Evolutionary conservation across 495 filamentous ascomycete genomes (phyloP), one percentile per base, ranked within the genome.

Genomic region (Penicillium bovifimosum): DNA sequence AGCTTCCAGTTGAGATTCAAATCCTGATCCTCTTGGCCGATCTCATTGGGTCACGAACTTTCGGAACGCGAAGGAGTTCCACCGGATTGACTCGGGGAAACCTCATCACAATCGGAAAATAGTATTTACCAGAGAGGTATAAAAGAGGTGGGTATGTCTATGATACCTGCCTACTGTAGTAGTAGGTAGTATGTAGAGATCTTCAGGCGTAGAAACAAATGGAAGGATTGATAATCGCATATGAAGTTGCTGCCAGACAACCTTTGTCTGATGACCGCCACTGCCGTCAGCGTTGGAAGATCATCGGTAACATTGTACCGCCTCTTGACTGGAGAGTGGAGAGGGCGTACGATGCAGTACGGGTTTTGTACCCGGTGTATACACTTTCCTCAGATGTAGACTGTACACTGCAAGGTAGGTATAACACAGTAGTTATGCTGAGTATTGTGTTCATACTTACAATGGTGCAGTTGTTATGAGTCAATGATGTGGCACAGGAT

Each of bases 201-300:
- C 16, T 7, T 39, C 26, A 9, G 35, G 20, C 8, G 28, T 60
- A 54, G 60, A 63, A 63, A 53, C 57, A 14, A 20, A 60, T 63
- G 52, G 60, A 60, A 62, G 26, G 26, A 62, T 60, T 58, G 51
- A 58, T 61, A 58, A 60, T 60, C 43, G 7, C 29, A 47, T 34
- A 32, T 18, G 26, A 20, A 45, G 35, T 44, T 40, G 18, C 46
- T 48, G 26, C 46, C 29, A 14, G 46, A 17, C 35, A 31, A 32
- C 51, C 55, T 52, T 42, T 43, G 55, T 59, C 42, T 17, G 16
- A 36, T 34, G 50, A 47, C 58, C 58, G 61, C 61, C 61, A 64
- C 61, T 64, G 61, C 61, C 61, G 61, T 61, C 61, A 61, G 52
- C 49, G 50, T 35, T 53, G 45, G 55, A 58, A 60, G 60, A 63